Conservation (phyloP, 2,329 filamentous ascomycete genomes). For the Mollisia scopiformis region DNA sequence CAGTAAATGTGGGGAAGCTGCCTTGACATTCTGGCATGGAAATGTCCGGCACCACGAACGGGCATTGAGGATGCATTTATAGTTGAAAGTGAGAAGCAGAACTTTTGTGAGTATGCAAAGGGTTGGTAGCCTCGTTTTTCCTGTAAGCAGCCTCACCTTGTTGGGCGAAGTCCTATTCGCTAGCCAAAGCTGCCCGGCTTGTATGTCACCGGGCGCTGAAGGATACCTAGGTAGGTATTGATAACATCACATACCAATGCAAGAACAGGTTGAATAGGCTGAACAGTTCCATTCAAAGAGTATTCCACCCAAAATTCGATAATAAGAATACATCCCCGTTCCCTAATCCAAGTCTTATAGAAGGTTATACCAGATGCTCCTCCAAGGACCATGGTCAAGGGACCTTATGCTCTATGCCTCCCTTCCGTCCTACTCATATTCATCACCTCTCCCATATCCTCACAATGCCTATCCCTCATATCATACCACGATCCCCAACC, state of each 20-base stretch:
- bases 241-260: not conserved
- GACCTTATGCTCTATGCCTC: not conserved
- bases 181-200: too few species aligned
- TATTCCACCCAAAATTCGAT: not conserved
- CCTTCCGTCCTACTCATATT: not conserved
- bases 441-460: constrained; percentile 3
- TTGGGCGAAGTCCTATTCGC: too few species aligned
- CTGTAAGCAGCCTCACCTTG: not conserved
- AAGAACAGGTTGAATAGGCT: not conserved
- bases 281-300: constrained; percentile 1
- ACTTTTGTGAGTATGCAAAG: too few species aligned
- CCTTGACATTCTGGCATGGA: not conserved
- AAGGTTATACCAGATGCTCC: not conserved
- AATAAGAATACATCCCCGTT: not conserved
- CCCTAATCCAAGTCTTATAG: constrained; percentile 2
- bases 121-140: not conserved
- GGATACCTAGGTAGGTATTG: too few species aligned
- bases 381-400: not conserved
- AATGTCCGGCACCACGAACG: not conserved
- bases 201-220: too few species aligned
- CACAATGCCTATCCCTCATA: not conserved
- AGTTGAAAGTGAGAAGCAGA: too few species aligned
- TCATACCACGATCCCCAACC: not conserved
- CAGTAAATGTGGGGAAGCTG: constrained; percentile 1
- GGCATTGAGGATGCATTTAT: not conserved